Evolutionary conservation across 177 flowering plant genomes (phyloP).

Genomic region (Vitis hybrid): DNA sequence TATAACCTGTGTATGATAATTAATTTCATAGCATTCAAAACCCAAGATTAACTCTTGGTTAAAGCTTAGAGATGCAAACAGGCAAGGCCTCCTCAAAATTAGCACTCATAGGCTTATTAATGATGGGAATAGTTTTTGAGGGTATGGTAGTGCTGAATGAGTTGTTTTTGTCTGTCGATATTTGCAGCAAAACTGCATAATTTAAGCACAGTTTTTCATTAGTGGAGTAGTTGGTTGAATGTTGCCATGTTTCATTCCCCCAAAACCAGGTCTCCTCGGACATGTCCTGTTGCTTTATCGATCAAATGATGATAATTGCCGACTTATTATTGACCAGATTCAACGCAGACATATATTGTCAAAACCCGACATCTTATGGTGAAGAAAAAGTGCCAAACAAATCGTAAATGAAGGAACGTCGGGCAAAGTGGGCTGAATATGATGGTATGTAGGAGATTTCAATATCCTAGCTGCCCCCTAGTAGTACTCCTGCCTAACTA

Average conservation of each 20-base stretch:
- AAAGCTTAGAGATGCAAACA: constrained; percentile 12
- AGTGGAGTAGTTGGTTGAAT: constrained; percentile 49
- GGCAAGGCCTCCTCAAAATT: constrained; percentile 31
- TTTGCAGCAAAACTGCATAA: constrained; percentile 6
- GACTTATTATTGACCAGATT: not conserved
- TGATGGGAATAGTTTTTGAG: too few species aligned
- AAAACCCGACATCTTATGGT: too few species aligned
- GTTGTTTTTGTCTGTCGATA: constrained; percentile 34
- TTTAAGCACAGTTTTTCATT: constrained; percentile 11
- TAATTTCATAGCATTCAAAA: not conserved
- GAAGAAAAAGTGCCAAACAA: too few species aligned
- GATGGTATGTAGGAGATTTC: too few species aligned
- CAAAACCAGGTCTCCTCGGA: constrained; percentile 31
- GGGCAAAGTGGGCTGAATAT: too few species aligned
- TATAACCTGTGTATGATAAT: too few species aligned
- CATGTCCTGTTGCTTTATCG: constrained; percentile 20
- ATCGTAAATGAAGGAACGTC: too few species aligned
- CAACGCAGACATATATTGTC: too few species aligned
- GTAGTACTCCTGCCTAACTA: too few species aligned
- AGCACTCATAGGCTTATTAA: constrained; percentile 6
- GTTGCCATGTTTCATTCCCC: constrained; percentile 45
- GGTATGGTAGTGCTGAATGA: constrained; percentile 30
- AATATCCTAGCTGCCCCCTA: too few species aligned
- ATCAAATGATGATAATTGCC: not conserved
- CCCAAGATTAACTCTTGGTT: constrained; percentile 25